Evolutionary conservation across 2,329 filamentous ascomycete genomes (phyloP).

Genomic region (Aureobasidium musti): DNA sequence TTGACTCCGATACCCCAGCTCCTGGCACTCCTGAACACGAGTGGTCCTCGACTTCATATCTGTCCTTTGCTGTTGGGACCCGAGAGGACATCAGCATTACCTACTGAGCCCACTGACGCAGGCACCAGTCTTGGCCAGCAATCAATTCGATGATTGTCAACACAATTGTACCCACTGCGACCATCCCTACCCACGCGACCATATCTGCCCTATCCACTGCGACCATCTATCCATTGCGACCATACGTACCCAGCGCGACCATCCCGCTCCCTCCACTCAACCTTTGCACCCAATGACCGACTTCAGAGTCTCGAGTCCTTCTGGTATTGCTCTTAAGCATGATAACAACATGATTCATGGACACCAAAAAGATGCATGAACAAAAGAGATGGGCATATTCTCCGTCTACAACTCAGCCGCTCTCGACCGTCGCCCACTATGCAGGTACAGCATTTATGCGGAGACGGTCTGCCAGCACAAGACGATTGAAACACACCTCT

Average conservation of each 20-base stretch:
- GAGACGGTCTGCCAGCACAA: neutral
- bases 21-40: neutral
- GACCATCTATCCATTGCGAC: neutral
- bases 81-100: neutral
- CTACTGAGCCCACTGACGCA: neutral
- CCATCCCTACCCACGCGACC: neutral
- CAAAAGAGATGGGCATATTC: constrained; percentile 2
- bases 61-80: neutral
- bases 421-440: neutral
- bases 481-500: neutral
- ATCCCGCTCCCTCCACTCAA: neutral
- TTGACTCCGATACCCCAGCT: neutral
- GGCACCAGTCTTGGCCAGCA: neutral
- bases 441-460: neutral
- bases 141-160: neutral
- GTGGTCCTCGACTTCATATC: neutral
- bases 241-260: neutral
- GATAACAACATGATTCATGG: neutral
- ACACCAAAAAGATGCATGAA: too few species aligned
- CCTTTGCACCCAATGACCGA: neutral
- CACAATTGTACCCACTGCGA: neutral
- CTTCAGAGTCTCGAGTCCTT: neutral
- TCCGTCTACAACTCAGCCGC: constrained; percentile 5
- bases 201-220: neutral
- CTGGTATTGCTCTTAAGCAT: neutral